Base-by-base conservation (phyloP, 2,329 filamentous ascomycete species). In the Daldinia sp. region DNA sequence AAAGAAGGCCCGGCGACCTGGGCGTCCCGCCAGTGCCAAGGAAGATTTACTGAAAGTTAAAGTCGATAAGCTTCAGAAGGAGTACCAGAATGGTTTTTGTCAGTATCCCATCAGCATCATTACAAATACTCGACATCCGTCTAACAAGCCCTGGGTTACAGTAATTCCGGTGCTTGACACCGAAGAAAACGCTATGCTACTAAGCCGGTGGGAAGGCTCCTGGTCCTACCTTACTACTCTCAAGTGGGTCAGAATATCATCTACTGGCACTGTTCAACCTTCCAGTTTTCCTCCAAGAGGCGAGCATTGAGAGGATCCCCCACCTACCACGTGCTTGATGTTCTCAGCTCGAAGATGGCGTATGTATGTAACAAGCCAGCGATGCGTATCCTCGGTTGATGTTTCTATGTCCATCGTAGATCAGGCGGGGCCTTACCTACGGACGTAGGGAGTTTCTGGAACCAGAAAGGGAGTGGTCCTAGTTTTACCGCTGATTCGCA, bases 21-120 rank as follows among this genome's bases (percentile, higher is more conserved):
- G 94, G 13, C 85, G 94, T 53, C 93, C 94, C 7, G 83, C 93
- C 15, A 91, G 84, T 72, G 87, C 88, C 19, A 89, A 87, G 63
- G 93, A 97, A 76, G 91, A 94, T 68, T 80, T 92, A 17, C 80
- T 98, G 35, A 89, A 87, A 75, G 83, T 92, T 71, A 90, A 88
- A 67, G 88, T 91, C 56, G 83, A 85, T 11, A 80, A 80, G 1
- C 90, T 97, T 67, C 83, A 90, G 73, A 90, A 90, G 70, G 95
- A 99, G 80, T 92, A 91, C 68, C 85, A 89, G 66, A 87, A 88
- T 54, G 95, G 95, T 0, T 96, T 97, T 73, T 90, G 91, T 92
- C 69, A 70, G 86, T 80, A 23, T 13, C 35, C 43, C 19, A 7
- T 7, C 30, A 10, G 13, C 17, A 37, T 53, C 17, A 29, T n/a